Evolutionary conservation across 2,329 filamentous ascomycete species (phyloP).

Genomic region (Raffaelea arxii): DNA sequence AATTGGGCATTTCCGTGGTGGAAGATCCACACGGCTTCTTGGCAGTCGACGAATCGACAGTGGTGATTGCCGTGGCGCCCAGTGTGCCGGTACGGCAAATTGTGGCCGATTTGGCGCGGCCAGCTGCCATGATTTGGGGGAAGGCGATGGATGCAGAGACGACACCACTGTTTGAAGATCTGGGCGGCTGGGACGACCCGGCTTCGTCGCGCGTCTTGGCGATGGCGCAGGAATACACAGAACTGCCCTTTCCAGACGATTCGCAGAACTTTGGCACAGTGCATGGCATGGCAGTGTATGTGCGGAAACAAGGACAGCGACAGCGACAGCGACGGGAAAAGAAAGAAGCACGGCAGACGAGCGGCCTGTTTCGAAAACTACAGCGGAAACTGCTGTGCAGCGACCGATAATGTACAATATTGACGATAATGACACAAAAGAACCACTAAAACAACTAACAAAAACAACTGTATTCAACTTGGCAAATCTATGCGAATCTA

Average conservation of each 20-base stretch:
- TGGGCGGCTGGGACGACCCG: conserved; percentile 11
- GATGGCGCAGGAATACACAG: conserved; percentile 10
- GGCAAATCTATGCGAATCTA: no score
- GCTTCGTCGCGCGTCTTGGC: conserved; percentile 11
- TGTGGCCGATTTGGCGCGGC: conserved; percentile 22
- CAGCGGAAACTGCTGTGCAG: conserved; percentile 5
- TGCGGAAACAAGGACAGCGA: conserved; percentile 5
- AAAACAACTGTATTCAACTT: no score
- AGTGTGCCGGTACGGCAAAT: conserved; percentile 22
- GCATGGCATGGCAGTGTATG: conserved; percentile 10
- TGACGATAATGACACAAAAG: no score
- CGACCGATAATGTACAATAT: conserved; percentile 22
- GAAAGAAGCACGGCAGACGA: no score
- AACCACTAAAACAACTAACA: no score
- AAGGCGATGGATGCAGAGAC: not conserved
- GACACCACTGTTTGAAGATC: conserved; percentile 4
- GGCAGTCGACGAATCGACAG: conserved; percentile 18
- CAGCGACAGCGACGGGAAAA: no score
- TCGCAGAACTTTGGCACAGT: conserved; percentile 8
- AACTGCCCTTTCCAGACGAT: conserved; percentile 9
- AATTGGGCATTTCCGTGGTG: conserved; percentile 17
- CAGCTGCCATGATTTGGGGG: conserved; percentile 20
- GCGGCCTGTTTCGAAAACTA: conserved; percentile 3
- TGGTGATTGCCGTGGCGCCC: conserved; percentile 19
- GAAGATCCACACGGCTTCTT: conserved; percentile 22